Conservation (phyloP, 495 filamentous ascomycete genomes). For the Aspergillus heteromorphus region DNA sequence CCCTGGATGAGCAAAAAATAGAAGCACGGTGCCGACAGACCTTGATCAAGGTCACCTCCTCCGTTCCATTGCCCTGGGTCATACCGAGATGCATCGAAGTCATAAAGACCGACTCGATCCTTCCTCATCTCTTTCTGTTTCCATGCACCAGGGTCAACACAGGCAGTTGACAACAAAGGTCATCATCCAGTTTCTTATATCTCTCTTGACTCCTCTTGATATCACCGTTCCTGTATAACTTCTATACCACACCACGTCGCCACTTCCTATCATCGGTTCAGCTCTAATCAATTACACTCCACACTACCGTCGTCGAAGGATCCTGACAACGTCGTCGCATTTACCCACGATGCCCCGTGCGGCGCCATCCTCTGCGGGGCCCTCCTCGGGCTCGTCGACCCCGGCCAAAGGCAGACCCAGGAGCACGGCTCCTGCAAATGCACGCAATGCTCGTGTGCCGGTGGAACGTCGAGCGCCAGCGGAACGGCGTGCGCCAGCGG, state of each 20-base stretch:
- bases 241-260: neutral
- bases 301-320: neutral
- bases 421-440: neutral
- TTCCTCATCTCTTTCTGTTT: neutral
- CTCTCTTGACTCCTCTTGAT: neutral
- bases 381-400: neutral
- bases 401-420: neutral
- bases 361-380: neutral
- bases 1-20: conserved; percentile 12
- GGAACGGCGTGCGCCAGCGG: neutral
- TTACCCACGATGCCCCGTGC: neutral
- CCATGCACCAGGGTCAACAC: neutral
- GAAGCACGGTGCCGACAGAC: conserved; percentile 9
- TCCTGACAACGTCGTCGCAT: neutral
- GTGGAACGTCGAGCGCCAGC: neutral
- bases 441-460: neutral
- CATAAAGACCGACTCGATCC: conserved; percentile 2
- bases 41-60: conserved; percentile 15
- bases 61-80: conserved; percentile 8
- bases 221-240: neutral
- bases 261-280: neutral
- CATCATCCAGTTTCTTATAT: neutral
- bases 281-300: neutral
- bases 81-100: conserved; percentile 12
- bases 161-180: neutral